Base-by-base conservation (phyloP, 495 filamentous ascomycete species). In the Saxispiralis lemnorum region DNA sequence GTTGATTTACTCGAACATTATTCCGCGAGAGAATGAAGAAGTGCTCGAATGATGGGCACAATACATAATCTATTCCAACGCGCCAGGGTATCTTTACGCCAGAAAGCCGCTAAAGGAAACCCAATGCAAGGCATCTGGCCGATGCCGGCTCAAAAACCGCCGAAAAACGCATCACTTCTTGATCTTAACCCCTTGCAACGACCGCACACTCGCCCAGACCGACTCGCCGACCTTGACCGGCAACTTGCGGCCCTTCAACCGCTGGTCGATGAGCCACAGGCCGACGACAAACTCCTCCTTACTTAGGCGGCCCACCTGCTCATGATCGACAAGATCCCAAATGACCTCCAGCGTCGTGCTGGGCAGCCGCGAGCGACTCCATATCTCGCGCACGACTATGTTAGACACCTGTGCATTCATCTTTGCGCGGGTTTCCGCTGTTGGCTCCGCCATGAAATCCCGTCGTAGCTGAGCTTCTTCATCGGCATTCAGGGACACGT, bases 181-280 rank as follows among this genome's bases (percentile, higher is more conserved):
- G 6, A 53, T 46, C 41, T 53, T 53, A 31, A 64, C 61, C 31
- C 72, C 65, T 18, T 66, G 65, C 24, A 77, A 57, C 18, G 71
- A 69, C 47, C 72, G 73, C 7, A 85, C 87, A 53, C 83, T 92
- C 20, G 66, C 72, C 92, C 88, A 96, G 0, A 95, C 81, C 55
- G 80, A 89, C 39, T 81, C 76, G 13, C 72, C 67, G 6, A 95
- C 81, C 53, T 71, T 75, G 4, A 70, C 61, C 0, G 89, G 89
- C 30, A 94, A 66, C 65, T 95, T 97, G 42, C 83, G 69, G 1
- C 89, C 89, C 56, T 81, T 81, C 31, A 96, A 63, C 50, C 78
- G 66, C 63, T 93, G 84, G 60, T 97, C 89, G 43, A 97, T 75
- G 37, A 97, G 66, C 89, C 89, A 97, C 70, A 87, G 75, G 11